Base-by-base conservation (phyloP, 2,329 filamentous ascomycete genomes). In the Simplicillium aogashimaense region DNA sequence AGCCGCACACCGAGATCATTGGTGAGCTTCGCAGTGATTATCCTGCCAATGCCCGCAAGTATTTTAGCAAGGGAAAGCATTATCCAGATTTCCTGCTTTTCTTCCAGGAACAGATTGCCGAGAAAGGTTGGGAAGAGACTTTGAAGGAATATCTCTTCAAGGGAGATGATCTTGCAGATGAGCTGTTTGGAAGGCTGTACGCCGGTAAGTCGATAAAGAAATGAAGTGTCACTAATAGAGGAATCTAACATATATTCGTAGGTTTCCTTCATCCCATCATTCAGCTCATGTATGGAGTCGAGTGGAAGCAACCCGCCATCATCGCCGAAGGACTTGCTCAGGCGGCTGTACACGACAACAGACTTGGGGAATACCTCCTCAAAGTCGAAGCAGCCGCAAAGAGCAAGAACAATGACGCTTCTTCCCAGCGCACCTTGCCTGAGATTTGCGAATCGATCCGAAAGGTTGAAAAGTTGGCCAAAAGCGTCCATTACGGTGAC, bases 211-310 rank as follows among this genome's bases (percentile, higher is more conserved):
- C 10, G 31, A 18, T 15, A 14, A 38, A 7, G 5, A 1, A 25
- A 32, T 32, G 29, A 13, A 32, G 6, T 32, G 30, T 32, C 30
- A 7, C 11, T 32, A 7, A 7, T n/a, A 32, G 30, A 13, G 30
- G 30, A 7, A 32, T 5, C 7, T 32, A 17, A 36, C 30, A 32
- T 15, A 16, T 29, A 44, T 36, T 40, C 45, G 30, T 48, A 73
- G 79, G 83, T 1, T 72, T 90, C 46, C 50, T 88, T 2, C 86
- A 94, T 53, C 86, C 87, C 2, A 63, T 92, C 13, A 89, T 95
- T 46, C 86, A 94, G 55, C 71, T 94, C 15, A 84, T 87, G 37
- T 94, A 87, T 54, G 88, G 84, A 4, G 56, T 95, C 29, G 87
- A 94, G 55, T 94, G 87, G 65, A 58, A 72, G 9, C 86, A 94